phyloP scores from a whole-genome alignment of 2,329 filamentous ascomycete genomes.

The Cadophora gregata region DNA sequence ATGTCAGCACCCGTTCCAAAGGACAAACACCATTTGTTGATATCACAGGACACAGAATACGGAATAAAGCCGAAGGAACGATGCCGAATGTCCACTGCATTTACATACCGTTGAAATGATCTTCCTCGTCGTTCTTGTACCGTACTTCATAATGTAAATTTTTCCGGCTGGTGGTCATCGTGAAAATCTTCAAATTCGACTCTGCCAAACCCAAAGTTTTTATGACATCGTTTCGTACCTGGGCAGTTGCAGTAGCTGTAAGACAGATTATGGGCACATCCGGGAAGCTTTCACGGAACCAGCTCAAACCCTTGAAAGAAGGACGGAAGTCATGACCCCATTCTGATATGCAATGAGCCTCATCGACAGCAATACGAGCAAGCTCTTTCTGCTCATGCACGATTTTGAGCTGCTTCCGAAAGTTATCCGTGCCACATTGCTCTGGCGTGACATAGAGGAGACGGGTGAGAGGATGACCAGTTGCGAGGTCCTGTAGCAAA shows the following conservation, averaged over 20 bases:
- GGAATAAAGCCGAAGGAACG: neutral
- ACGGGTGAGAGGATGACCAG: conserved; percentile 81
- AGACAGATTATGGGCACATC: conserved; percentile 90
- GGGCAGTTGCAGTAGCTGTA: conserved; percentile 86
- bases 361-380: conserved; percentile 87
- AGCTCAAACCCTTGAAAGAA: conserved; percentile 84
- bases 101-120: conserved; percentile 59
- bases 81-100: neutral
- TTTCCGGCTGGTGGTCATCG: conserved; percentile 80
- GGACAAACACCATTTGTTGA: neutral
- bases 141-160: conserved; percentile 93
- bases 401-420: conserved; percentile 74
- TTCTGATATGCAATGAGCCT: conserved; percentile 97
- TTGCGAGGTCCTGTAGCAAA: conserved; percentile 82
- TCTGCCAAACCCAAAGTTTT: conserved; percentile 72
- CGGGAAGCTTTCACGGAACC: conserved; percentile 83
- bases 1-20: conserved; percentile 17
- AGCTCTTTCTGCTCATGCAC: conserved; percentile 84
- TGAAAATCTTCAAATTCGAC: conserved; percentile 72
- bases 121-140: conserved; percentile 78
- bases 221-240: conserved; percentile 84
- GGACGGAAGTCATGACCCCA: conserved; percentile 98
- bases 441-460: conserved; percentile 95
- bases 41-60: neutral
- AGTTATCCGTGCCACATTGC: conserved; percentile 77